A percentile compares a stretch with the other conserved stretches of the same genome.
Evolutionary conservation across 441 rosid species (phyloP).

Genomic region (Cnidoscolus chayamansa): DNA sequence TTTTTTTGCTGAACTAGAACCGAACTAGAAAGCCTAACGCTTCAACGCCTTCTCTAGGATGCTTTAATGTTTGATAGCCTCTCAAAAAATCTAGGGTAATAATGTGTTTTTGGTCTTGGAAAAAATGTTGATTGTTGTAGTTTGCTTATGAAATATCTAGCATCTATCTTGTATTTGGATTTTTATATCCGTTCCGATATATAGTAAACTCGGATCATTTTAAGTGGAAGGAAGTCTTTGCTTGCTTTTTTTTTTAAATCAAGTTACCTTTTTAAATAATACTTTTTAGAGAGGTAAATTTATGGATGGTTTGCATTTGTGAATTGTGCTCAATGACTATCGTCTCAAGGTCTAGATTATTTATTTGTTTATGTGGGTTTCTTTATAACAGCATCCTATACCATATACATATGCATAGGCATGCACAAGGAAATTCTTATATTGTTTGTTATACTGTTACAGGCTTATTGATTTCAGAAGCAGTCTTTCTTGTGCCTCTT

Average conservation of each 20-base stretch:
- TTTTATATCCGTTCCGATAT: not conserved
- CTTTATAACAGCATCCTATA: not conserved
- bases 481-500: not conserved
- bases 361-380: not conserved
- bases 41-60: not conserved
- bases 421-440: not conserved
- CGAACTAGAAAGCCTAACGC: not conserved
- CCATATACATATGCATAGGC: not conserved
- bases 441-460: not conserved
- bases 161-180: not conserved
- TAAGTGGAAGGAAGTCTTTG: not conserved
- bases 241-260: not conserved
- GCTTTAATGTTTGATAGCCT: not conserved
- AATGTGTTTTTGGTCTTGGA: not conserved
- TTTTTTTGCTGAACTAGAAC: too few relatives aligned
- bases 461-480: conserved; percentile 1
- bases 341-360: not conserved
- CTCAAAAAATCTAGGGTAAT: not conserved
- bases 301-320: not conserved
- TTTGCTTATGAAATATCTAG: not conserved
- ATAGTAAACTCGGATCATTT: not conserved
- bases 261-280: not conserved
- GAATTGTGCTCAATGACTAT: not conserved
- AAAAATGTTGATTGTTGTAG: not conserved
- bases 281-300: not conserved